Base-by-base conservation (phyloP, 2,329 filamentous ascomycete species). In the Arthrobotrys iridis region DNA sequence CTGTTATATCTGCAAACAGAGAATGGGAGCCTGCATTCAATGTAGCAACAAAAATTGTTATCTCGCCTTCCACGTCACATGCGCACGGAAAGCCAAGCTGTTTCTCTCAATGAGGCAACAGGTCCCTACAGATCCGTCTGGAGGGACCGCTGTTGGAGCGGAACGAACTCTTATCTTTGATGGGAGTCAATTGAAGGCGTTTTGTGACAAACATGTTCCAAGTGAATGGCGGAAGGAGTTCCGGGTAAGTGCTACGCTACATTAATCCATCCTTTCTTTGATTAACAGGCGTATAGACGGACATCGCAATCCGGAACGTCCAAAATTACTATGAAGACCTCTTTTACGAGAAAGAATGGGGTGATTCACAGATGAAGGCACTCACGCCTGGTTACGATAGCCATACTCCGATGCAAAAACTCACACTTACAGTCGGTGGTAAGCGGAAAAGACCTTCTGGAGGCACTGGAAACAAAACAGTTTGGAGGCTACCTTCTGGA, bases 11-110 rank as follows among this genome's bases (percentile, higher is more conserved):
- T 99, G 95, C 83, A 91, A 93, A 78, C 95, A 99, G 83, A 91
- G 90, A 79, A 99, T 99, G 95, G 95, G 95, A 20, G 94, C 95
- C 41, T 98, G 94, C 82, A 97, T 99, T 75, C 95, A 99, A 82
- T 99, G 95, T 82, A 93, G 93, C 75, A 97, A 98, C 84, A 98
- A 97, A 83, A 92, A 91, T 76, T 99, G 95, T 82, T 99, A 96
- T 81, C 90, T 94, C 80, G 95, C 95, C 6, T 99, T 99, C 82
- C 95, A 99, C 82, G 93, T 97, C 64, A 98, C 95, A 3, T 99
- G 95, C 81, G 95, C 95, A 22, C 88, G 95, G 65, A 89, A 92
- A 79, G 93, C 93, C 52, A 90, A 90, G 77, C 86, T 99, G 0
- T 98, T 92, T 80, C 85, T 99, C 77, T 94, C 94, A 83, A 99